Evolutionary conservation across 2,329 filamentous ascomycete genomes (phyloP), one percentile per base, ranked within the genome.

Genomic region (Penicillium sp.): DNA sequence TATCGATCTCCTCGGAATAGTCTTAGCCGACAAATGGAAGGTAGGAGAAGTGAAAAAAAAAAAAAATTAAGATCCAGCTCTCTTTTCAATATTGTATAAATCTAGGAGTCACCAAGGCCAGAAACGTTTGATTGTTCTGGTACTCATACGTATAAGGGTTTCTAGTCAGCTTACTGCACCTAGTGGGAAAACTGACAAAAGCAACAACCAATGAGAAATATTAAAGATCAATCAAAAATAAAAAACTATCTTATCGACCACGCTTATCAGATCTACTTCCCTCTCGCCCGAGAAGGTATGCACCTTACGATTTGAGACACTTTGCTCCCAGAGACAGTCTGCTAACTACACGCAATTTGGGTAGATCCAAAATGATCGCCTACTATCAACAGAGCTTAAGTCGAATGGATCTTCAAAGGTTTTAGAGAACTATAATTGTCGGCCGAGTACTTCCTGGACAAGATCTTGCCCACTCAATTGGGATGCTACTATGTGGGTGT

Each of bases 391-490:
- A 28, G 22, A 26, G 16, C 16, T 10, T 4, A 28, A 10, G 25
- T n/a, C 26, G 13, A 22, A 13, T 8, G 28, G 30, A 33, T 35
- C 1, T 49, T 33, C 28, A 33, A 33, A 49, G 4, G 35, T 49
- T 49, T 6, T 14, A 28, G 7, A 6, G 2, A 19, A 19, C 46
- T 19, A 25, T n/a, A 37, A 26, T 25, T 65, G 35, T 65, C 62
- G 65, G 65, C 62, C 65, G 62, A 66, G 62, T 65, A 43, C 40
- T 30, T 19, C 5, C 13, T 55, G 25, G 30, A 53, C 33, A 10
- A 22, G 19, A 38, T 6, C 25, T 26, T 16, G 4, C n/a, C 7
- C 35, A 35, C 30, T 5, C 13, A 30, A 51, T 22, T 28, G 14
- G 13, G 26, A 28, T 48, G 5, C 16, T 48, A 22, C 49, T n/a